Conservation (phyloP, 345 rosid species). For the Populus deltoides region DNA sequence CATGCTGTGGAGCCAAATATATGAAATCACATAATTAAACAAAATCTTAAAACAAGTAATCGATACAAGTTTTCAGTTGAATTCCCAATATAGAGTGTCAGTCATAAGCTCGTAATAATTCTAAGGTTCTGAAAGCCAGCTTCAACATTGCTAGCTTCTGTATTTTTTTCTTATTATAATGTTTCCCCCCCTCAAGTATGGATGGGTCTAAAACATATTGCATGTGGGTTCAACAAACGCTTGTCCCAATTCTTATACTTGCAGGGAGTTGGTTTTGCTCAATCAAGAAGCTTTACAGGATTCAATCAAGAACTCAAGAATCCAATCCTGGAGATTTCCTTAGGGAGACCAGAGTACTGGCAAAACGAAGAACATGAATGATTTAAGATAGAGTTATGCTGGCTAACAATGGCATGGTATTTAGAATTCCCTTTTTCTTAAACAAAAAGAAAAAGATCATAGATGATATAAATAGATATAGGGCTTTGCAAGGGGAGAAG, state of each 20-base stretch:
- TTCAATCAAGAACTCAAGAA: slow-evolving; percentile 10
- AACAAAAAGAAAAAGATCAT: background rate
- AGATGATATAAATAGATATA: background rate
- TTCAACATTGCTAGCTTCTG: too few relatives aligned
- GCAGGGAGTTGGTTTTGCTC: slow-evolving; percentile 33
- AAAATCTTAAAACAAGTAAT: background rate
- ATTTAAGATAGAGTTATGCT: background rate
- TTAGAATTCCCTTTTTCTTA: background rate
- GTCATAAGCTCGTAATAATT: too few relatives aligned
- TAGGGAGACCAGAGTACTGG: slow-evolving; percentile 39
- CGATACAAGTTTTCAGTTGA: background rate
- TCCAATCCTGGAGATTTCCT: slow-evolving; percentile 47
- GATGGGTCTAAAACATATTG: background rate
- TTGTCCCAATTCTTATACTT: background rate
- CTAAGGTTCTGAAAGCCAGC: too few relatives aligned
- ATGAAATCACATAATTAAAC: background rate
- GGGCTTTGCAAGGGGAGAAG: background rate
- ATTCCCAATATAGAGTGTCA: too few relatives aligned
- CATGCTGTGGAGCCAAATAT: background rate
- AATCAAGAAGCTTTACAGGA: slow-evolving; percentile 6
- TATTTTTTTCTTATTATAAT: too few relatives aligned
- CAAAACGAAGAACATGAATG: slow-evolving; percentile 21
- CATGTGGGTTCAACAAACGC: background rate
- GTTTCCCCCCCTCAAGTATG: too few relatives aligned
- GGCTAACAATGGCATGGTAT: background rate